A percentile compares a stretch with the other conserved stretches of the same genome.
phyloP scores from a whole-genome alignment of 257 asterid genomes.

The Solanum ossicruentum region DNA sequence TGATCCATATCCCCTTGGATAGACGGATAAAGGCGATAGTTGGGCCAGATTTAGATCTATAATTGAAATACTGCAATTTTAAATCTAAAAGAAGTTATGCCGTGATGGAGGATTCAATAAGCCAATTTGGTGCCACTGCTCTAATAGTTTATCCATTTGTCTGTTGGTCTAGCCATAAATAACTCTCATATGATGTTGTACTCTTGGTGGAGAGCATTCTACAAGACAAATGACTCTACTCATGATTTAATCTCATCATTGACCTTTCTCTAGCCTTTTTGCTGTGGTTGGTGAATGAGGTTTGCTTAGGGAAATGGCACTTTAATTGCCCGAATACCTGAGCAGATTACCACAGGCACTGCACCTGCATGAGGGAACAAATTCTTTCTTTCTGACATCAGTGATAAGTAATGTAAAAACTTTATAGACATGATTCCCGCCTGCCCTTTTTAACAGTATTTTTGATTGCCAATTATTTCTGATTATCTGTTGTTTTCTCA shows the following conservation, averaged over 20 bases:
- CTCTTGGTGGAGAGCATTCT: neutral
- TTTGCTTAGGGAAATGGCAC: neutral
- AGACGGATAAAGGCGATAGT: neutral
- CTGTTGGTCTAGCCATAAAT: neutral
- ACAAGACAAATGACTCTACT: neutral
- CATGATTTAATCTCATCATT: neutral
- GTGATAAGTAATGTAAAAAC: neutral
- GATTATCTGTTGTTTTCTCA: slow-evolving; percentile 6
- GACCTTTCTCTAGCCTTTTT: neutral
- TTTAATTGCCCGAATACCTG: neutral
- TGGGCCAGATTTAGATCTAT: neutral
- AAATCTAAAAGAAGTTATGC: neutral
- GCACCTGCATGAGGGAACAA: neutral
- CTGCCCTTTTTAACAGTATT: neutral
- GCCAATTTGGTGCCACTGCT: neutral
- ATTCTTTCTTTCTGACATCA: neutral
- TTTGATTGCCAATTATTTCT: neutral
- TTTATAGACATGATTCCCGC: neutral
- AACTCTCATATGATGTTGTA: neutral
- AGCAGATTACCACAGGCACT: neutral
- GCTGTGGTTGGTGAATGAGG: neutral
- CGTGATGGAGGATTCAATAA: neutral
- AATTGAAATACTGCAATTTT: neutral
- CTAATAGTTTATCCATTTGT: neutral
- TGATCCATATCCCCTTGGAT: neutral